Evolutionary conservation across 371 early-diverging fungal genomes (phyloP), one percentile per base, ranked within the genome.

Genomic region (Syncephalastrum contaminatum): DNA sequence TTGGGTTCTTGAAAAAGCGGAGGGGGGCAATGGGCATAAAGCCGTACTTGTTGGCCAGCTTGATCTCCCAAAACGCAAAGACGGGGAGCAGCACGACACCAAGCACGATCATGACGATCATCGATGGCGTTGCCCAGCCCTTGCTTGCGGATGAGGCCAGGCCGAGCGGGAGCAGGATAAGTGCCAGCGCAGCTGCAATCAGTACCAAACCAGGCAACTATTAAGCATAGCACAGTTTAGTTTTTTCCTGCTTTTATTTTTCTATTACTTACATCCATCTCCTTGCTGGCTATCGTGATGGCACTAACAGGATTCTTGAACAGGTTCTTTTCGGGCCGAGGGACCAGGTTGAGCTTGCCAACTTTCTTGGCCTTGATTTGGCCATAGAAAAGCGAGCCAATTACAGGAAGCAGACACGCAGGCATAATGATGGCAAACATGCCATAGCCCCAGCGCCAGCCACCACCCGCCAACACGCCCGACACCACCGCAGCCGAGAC

Each of bases 391-490:
- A 61, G 56, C 1, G 56, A 54, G 15, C 51, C 55, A 41, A 55
- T 47, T 18, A 61, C 56, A 20, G 61, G 61, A 20, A 47, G 46
- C 18, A 61, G 44, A 14, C 61, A 61, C 12, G 27, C 55, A 40
- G 61, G 61, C 21, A 61, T 44, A 39, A 61, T 36, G 42, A 61
- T 61, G 20, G 53, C 56, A 46, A 61, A 61, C 61, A 61, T 61
- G 47, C 61, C 61, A 46, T 61, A 61, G 3, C 61, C 61, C 61
- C 61, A 61, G 12, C 61, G 52, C 61, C 61, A 61, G 14, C 48
- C 52, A 22, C 52, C 51, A n/a, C 52, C 48, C 6, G 15, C 27
- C 14, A 61, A 21, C 1, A 61, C 55, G 15, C 61, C 51, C 15
- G 44, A 39, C 12, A 42, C 46, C 14, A 61, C 47, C 45, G 44